Conservation (phyloP, 179 eudicot species). For the Silene noctiflora region DNA sequence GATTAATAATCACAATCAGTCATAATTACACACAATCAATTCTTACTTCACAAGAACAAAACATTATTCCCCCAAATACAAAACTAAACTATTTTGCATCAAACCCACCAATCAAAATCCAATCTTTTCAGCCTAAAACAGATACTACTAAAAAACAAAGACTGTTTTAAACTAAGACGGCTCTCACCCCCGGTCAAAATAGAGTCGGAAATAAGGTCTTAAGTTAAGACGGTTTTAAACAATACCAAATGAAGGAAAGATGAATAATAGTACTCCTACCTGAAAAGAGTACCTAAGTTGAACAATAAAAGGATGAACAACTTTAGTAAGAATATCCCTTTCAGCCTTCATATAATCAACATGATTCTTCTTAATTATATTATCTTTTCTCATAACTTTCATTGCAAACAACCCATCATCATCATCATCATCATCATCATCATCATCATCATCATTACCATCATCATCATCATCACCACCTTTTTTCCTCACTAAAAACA, state of each 20-base stretch:
- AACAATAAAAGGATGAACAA: conserved; percentile 86
- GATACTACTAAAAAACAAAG: too few relatives aligned
- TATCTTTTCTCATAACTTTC: conserved; percentile 92
- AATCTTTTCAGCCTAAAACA: conserved; percentile 6
- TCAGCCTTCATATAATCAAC: conserved; percentile 95
- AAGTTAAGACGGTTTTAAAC: too few relatives aligned
- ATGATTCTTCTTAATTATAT: conserved; percentile 79
- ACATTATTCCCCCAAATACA: background rate
- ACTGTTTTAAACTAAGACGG: too few relatives aligned
- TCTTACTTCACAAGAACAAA: background rate
- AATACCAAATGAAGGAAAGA: background rate
- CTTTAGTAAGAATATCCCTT: conserved; percentile 93
- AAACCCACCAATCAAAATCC: conserved; percentile 8
- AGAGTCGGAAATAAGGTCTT: background rate
- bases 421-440: background rate
- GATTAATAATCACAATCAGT: too few relatives aligned
- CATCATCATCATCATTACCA: background rate
- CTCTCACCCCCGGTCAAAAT: background rate
- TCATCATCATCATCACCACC: conserved; percentile 13
- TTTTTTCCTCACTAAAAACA: conserved; percentile 74
- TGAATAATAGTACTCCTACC: conserved; percentile 30
- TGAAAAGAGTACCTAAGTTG: conserved; percentile 89
- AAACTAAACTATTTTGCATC: background rate
- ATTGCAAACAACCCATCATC: conserved; percentile 66
- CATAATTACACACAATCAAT: background rate